A percentile compares a stretch with the other conserved stretches of the same genome.
Evolutionary conservation across 139 green algal genomes (phyloP).

Genomic region (Micractinium conductrix): DNA sequence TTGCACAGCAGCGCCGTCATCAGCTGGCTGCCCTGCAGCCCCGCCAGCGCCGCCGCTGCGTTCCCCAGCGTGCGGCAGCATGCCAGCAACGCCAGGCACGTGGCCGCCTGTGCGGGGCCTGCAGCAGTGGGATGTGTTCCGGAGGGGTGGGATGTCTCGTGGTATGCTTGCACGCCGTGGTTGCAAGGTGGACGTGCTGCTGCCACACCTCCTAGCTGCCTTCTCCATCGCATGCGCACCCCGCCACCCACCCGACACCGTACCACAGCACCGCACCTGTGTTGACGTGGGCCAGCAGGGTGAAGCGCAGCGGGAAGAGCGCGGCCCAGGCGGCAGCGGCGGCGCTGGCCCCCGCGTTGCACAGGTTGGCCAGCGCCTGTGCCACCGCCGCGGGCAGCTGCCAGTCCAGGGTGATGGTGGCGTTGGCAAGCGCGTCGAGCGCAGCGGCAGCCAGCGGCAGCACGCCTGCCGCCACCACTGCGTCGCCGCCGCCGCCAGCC

Average conservation of each 20-base stretch:
- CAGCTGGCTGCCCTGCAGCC: background rate
- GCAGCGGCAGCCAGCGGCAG: background rate
- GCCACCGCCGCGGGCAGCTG: slow-evolving; percentile 19
- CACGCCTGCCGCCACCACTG: background rate
- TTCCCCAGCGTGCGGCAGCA: slow-evolving; percentile 24
- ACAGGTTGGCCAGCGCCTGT: slow-evolving; percentile 36
- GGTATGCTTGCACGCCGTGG: too few relatives aligned
- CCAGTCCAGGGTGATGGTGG: slow-evolving; percentile 25
- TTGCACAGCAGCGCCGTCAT: slow-evolving; percentile 31
- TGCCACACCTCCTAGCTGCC: too few relatives aligned
- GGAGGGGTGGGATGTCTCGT: too few relatives aligned
- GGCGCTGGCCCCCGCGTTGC: background rate
- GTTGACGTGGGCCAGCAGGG: slow-evolving; percentile 30
- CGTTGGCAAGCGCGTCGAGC: slow-evolving; percentile 10
- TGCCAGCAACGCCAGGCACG: slow-evolving; percentile 21
- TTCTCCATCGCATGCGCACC: too few relatives aligned
- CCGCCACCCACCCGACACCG: too few relatives aligned
- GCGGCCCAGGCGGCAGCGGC: slow-evolving; percentile 25
- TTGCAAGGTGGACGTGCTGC: too few relatives aligned
- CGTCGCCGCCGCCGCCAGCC: background rate
- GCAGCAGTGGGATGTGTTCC: background rate
- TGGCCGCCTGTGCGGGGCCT: slow-evolving; percentile 24
- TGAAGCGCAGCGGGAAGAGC: slow-evolving; percentile 33
- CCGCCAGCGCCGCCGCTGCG: slow-evolving; percentile 6
- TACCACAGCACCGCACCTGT: background rate